phyloP scores from a whole-genome alignment of 306 rosid species.

The Acacia melanoxylon region DNA sequence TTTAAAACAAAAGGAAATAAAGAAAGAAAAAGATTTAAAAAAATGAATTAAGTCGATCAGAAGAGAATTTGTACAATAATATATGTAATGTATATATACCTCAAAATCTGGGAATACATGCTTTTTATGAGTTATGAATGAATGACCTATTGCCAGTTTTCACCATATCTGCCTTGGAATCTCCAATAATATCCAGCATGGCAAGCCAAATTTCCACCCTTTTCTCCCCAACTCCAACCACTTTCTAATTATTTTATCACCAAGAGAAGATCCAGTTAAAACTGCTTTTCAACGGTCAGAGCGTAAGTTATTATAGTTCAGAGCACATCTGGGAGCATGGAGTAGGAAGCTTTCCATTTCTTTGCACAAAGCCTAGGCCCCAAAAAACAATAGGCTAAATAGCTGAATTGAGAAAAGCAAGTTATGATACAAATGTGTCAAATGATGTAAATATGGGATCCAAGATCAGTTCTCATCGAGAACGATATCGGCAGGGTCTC shows the following conservation, averaged over 20 bases:
- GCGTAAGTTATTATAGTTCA: conserved; percentile 14
- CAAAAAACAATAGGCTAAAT: conserved; percentile 37
- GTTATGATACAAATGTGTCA: conserved; percentile 35
- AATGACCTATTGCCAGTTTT: conserved; percentile 46
- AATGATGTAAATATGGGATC: conserved; percentile 25
- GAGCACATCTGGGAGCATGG: conserved; percentile 23
- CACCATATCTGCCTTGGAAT: conserved; percentile 37
- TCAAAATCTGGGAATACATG: conserved; percentile 61
- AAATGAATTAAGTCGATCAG: conserved; percentile 39
- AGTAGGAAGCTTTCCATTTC: conserved; percentile 28
- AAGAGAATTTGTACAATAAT: conserved; percentile 55
- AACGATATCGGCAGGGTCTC: conserved; percentile 90
- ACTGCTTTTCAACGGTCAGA: conserved; percentile 35
- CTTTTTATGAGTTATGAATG: conserved; percentile 59
- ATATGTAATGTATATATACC: conserved; percentile 51
- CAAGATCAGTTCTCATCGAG: conserved; percentile 56
- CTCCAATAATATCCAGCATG: conserved; percentile 35
- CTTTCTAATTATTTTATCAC: conserved; percentile 20
- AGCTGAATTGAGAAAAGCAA: conserved; percentile 37
- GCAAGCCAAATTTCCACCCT: conserved; percentile 33
- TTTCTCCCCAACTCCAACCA: conserved; percentile 36
- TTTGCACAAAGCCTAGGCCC: conserved; percentile 36
- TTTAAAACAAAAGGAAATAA: neutral
- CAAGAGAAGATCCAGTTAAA: conserved; percentile 6
- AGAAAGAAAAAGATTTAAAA: neutral